Percentiles rank a stretch among this genome's conserved stretches.
These are phyloP conservation scores for Theobroma cacao DNA, from an alignment of 345 rosid genomes.

Conservation along the genomic window DNA sequence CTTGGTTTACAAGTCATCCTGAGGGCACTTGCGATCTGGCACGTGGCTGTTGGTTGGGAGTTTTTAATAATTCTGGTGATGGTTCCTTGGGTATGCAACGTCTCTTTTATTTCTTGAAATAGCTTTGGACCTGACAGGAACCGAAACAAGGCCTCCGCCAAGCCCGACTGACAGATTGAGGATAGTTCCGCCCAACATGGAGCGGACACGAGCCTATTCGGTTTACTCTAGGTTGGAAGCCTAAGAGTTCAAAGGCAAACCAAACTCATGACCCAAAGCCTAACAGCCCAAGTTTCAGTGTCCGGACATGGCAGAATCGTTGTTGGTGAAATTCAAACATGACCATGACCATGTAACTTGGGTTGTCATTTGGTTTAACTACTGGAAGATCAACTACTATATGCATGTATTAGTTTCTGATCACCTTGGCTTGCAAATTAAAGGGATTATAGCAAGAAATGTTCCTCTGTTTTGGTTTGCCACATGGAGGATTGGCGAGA, in stretches of 20 bases:
- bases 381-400: too few species aligned
- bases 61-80: constrained; percentile 8
- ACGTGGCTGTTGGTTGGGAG: constrained; percentile 6
- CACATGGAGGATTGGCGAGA: too few species aligned
- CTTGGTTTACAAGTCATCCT: not conserved
- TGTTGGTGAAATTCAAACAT: not conserved
- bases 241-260: too few species aligned
- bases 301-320: not conserved
- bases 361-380: too few species aligned
- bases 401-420: too few species aligned
- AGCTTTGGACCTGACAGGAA: not conserved
- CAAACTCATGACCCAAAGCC: not conserved
- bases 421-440: not conserved
- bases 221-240: too few species aligned
- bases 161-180: not conserved
- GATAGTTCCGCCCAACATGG: not conserved
- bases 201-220: not conserved
- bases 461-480: too few species aligned
- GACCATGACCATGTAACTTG: too few species aligned
- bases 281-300: too few species aligned
- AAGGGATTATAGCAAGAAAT: too few species aligned
- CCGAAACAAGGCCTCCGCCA: not conserved
- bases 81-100: constrained; percentile 9
- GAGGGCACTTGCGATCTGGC: not conserved
- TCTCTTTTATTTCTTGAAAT: not conserved